Conservation (phyloP, 1,284 basidiomycete species). For the Puccinia coronata region DNA sequence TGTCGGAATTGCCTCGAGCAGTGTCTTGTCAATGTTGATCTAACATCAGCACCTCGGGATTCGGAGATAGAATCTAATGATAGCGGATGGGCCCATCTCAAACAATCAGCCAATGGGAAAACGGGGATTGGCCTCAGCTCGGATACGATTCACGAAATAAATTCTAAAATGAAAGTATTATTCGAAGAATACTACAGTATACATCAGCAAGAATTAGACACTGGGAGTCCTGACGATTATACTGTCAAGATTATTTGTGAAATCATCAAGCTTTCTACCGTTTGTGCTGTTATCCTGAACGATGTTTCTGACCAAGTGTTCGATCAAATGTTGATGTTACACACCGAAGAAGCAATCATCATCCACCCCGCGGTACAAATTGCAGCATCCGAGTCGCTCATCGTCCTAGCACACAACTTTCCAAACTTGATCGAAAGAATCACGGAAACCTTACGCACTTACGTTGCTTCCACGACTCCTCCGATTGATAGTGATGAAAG, state of each 20-base stretch:
- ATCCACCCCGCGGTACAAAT: slow-evolving; percentile 38
- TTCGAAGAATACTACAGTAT: slow-evolving; percentile 41
- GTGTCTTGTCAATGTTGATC: slow-evolving; percentile 23
- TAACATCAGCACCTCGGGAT: neutral
- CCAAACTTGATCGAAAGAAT: slow-evolving; percentile 27
- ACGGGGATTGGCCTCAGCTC: slow-evolving; percentile 21
- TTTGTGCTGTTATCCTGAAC: slow-evolving; percentile 32
- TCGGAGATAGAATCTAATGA: slow-evolving; percentile 12
- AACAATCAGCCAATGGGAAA: slow-evolving; percentile 17
- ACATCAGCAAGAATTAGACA: slow-evolving; percentile 21
- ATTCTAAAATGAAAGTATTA: slow-evolving; percentile 11
- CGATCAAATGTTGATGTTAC: slow-evolving; percentile 36
- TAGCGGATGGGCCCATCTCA: slow-evolving; percentile 26
- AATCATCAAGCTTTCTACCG: slow-evolving; percentile 36
- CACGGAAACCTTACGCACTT: slow-evolving; percentile 28
- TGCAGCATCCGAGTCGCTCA: slow-evolving; percentile 39
- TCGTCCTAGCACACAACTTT: slow-evolving; percentile 42
- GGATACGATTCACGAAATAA: slow-evolving; percentile 15
- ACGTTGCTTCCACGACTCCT: slow-evolving; percentile 38
- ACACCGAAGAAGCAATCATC: slow-evolving; percentile 35
- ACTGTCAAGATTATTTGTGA: slow-evolving; percentile 39
- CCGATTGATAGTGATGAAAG: slow-evolving; percentile 1
- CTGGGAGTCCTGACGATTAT: slow-evolving; percentile 19
- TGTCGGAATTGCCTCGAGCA: slow-evolving; percentile 40
- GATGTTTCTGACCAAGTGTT: slow-evolving; percentile 22